These are phyloP conservation scores for Raphanus sativus DNA, from an alignment of 345 rosid species.

Conservation along the genomic window DNA sequence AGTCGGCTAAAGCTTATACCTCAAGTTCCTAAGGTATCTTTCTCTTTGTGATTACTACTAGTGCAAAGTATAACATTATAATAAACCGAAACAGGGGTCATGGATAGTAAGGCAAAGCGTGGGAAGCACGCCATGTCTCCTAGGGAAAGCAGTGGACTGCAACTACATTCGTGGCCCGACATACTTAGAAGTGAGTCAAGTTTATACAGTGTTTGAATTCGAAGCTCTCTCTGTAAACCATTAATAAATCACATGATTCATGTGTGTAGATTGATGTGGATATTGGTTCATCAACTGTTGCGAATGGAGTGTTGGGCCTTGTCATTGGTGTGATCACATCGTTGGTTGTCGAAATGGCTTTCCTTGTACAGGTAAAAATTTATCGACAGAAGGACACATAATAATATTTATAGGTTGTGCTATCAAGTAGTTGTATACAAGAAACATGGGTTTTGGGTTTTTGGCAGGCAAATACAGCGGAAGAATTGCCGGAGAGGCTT, in stretches of 20 bases:
- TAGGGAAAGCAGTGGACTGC: background rate
- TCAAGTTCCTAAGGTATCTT: conserved; percentile 78
- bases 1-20: conserved; percentile 94
- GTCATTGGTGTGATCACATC: conserved; percentile 87
- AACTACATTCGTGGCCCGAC: conserved; percentile 39
- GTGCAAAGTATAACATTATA: background rate
- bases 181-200: conserved; percentile 38
- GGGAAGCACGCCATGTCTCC: background rate
- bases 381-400: background rate
- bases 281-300: conserved; percentile 97
- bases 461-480: conserved; percentile 77
- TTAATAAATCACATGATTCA: background rate
- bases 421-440: background rate
- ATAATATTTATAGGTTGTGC: background rate
- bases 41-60: conserved; percentile 3
- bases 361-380: conserved; percentile 74
- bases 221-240: background rate
- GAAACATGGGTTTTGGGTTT: background rate
- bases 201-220: background rate
- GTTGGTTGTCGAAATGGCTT: conserved; percentile 97
- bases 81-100: conserved; percentile 59
- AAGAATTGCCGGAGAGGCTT: conserved; percentile 89
- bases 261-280: conserved; percentile 75
- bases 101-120: conserved; percentile 19
- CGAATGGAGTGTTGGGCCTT: conserved; percentile 96